Evolutionary conservation across 192 early-diverging fungal species (phyloP).

Genomic region (Rhizophagus prolifer): DNA sequence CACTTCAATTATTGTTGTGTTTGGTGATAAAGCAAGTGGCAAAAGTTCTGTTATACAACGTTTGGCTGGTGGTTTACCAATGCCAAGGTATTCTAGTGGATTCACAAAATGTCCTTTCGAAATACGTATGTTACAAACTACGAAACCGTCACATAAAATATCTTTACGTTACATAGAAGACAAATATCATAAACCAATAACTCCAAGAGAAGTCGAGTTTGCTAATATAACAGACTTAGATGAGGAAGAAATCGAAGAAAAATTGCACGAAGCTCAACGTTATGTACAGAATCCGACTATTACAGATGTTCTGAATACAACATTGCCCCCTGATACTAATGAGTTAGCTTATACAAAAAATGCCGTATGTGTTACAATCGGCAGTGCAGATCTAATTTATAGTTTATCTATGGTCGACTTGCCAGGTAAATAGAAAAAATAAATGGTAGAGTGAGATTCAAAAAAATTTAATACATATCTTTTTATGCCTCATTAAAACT

Average conservation of each 20-base stretch:
- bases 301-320: neutral
- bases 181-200: neutral
- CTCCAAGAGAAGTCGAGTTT: neutral
- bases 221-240: neutral
- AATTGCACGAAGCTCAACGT: neutral
- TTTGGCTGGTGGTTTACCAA: neutral
- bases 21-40: neutral
- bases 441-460: neutral
- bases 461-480: neutral
- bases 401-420: neutral
- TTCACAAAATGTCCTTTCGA: too few relatives aligned
- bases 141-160: too few relatives aligned
- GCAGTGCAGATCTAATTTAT: neutral
- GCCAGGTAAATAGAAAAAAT: neutral
- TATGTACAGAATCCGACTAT: neutral
- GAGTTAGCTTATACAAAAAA: neutral
- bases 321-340: neutral
- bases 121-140: neutral
- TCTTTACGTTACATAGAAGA: neutral
- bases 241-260: neutral
- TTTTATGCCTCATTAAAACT: neutral
- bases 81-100: neutral
- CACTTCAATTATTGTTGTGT: neutral
- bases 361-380: neutral
- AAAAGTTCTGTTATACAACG: neutral